Evolutionary conservation across 257 asterid species (phyloP), one percentile per base, ranked within the genome.

Genomic region (Prunella vulgaris): DNA sequence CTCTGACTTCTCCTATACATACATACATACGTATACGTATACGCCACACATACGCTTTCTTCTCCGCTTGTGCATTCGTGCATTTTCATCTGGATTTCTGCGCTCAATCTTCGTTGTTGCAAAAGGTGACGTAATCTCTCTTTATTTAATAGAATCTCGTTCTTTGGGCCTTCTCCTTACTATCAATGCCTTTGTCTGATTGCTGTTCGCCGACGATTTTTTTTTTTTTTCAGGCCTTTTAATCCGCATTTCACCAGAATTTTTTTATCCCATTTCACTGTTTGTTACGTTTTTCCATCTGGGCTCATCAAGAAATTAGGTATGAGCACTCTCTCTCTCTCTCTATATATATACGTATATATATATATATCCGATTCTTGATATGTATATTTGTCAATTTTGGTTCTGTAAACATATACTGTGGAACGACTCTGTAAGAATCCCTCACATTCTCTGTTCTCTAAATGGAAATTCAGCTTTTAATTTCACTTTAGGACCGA

Each of bases 61-160:
- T 52, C 52, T 27, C 62, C 1, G 1, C 5, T 25, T 30, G 49
- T 38, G 1, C 13, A 38, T 38, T 40, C n/a, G 14, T 53, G 6
- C 59, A 54, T 62, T 68, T 33, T 18, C 46, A 0, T 44, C 71
- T 65, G 73, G 71, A 66, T 54, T 62, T 68, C 67, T 42, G 77
- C 69, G 69, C 49, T 59, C 59, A 14, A 56, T 68, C 12, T 42
- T 56, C 40, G 4, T 12, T 42, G 57, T 20, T 70, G 18, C 62
- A 15, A 59, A 68, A 79, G 85, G 89, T 82, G 82, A 82, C 69
- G 78, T 64, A 80, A 56, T 74, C 69, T 54, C 66, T 67, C 35
- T 54, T 33, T 68, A 21, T 40, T 42, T 35, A 32, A 10, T 52
- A 44, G 5, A 69, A 48, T 75, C 76, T 79, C 42, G 77, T 79